A percentile compares a stretch with the other conserved stretches of the same genome.
These are phyloP conservation scores for Butyriboletus loyo DNA, from an alignment of 768 basidiomycete species.

Conservation along the genomic window DNA sequence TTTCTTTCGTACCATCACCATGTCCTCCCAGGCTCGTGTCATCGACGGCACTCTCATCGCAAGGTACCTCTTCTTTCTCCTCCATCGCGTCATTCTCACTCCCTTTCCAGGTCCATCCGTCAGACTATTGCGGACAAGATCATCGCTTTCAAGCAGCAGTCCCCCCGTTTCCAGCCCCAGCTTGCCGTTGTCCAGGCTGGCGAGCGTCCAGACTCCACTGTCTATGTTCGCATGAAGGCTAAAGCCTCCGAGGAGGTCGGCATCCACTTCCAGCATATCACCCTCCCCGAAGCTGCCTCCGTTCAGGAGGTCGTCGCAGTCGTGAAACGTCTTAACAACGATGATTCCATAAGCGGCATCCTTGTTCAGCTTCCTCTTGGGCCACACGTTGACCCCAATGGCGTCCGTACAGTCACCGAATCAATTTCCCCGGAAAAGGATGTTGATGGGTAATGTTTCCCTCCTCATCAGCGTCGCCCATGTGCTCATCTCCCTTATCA, in stretches of 20 bases:
- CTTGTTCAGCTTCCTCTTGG: slow-evolving; percentile 95
- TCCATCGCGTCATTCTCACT: slow-evolving; percentile 13
- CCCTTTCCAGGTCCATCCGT: slow-evolving; percentile 67
- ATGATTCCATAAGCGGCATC: slow-evolving; percentile 80
- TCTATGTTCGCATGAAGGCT: slow-evolving; percentile 96
- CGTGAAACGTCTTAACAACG: slow-evolving; percentile 80
- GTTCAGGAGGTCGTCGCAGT: slow-evolving; percentile 73
- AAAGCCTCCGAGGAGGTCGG: slow-evolving; percentile 95
- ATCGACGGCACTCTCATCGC: slow-evolving; percentile 86
- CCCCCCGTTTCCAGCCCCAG: slow-evolving; percentile 88
- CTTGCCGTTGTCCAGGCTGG: slow-evolving; percentile 95
- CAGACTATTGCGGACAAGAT: slow-evolving; percentile 71
- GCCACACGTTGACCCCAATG: slow-evolving; percentile 73
- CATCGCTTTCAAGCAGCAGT: slow-evolving; percentile 54
- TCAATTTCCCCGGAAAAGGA: slow-evolving; percentile 93
- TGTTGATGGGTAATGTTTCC: slow-evolving; percentile 77
- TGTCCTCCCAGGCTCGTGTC: slow-evolving; percentile 46
- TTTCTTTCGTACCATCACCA: slow-evolving; percentile 29
- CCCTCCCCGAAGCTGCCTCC: slow-evolving; percentile 61
- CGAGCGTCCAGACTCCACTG: slow-evolving; percentile 81
- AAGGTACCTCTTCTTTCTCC: slow-evolving; percentile 51
- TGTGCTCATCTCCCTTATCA: slow-evolving; percentile 29
- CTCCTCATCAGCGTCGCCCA: background rate
- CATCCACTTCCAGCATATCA: slow-evolving; percentile 80
- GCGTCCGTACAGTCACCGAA: slow-evolving; percentile 91